Conservation (phyloP, 2,329 filamentous ascomycete genomes). For the Monilinia vaccinii-corymbosi region DNA sequence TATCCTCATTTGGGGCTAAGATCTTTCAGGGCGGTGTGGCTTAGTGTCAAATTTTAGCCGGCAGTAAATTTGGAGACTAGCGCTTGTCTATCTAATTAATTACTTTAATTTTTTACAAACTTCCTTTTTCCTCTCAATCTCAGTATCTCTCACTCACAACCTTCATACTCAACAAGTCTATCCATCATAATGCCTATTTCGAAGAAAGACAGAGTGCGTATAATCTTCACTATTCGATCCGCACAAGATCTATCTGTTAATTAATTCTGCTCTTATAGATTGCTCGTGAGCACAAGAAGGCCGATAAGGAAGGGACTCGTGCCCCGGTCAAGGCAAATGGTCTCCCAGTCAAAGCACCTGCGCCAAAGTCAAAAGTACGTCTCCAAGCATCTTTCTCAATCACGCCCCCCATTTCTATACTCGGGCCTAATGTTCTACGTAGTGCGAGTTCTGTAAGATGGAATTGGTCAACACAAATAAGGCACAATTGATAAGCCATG, state of each 20-base stretch:
- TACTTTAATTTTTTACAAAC: neutral
- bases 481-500: slow-evolving; percentile 44
- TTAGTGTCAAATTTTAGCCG: neutral
- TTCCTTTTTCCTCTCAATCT: neutral
- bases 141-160: neutral
- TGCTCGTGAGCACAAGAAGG: slow-evolving; percentile 46
- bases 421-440: neutral
- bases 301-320: slow-evolving; percentile 44
- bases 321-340: slow-evolving; percentile 45
- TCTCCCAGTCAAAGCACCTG: slow-evolving; percentile 44
- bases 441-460: slow-evolving; percentile 44
- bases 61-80: neutral
- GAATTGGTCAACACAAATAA: slow-evolving; percentile 44
- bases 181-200: slow-evolving; percentile 33
- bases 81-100: neutral
- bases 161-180: neutral
- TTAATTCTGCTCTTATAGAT: slow-evolving; percentile 29
- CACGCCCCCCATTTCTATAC: too few species aligned
- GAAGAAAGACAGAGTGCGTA: slow-evolving; percentile 37
- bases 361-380: slow-evolving; percentile 41
- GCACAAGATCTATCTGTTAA: neutral
- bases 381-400: neutral
- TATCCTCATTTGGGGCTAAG: too few species aligned
- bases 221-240: neutral
- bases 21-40: neutral